A percentile compares a stretch with the other conserved stretches of the same genome.
phyloP scores from a whole-genome alignment of 805 yeast species.

The Kodamaea fukazawae region DNA sequence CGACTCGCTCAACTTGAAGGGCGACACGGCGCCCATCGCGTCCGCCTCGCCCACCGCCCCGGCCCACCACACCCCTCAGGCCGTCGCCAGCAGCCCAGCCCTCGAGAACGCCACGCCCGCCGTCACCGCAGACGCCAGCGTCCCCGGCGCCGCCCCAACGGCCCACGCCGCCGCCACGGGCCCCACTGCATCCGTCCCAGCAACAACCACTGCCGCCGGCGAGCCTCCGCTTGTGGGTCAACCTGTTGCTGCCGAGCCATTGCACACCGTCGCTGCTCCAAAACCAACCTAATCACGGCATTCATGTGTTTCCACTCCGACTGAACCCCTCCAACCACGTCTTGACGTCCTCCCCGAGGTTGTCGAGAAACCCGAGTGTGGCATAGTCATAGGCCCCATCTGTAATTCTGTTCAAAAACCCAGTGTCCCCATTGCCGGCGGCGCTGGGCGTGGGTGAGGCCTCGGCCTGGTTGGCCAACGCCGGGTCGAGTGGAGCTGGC shows the following conservation, averaged over 20 bases:
- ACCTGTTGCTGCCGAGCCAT: neutral
- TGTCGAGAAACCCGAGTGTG: conserved; percentile 38
- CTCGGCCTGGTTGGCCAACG: neutral
- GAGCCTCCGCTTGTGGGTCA: neutral
- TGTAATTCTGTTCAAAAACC: conserved; percentile 15
- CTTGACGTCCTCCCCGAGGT: conserved; percentile 41
- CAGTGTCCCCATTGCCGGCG: neutral
- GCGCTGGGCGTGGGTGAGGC: neutral
- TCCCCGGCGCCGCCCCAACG: too few species aligned
- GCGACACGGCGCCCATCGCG: conserved; percentile 4
- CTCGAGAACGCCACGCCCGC: too few species aligned
- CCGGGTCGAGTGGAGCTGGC: neutral
- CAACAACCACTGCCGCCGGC: neutral
- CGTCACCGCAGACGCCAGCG: too few species aligned
- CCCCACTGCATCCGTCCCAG: neutral
- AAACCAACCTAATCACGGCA: neutral
- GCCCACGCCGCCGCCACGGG: neutral
- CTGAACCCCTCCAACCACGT: conserved; percentile 27
- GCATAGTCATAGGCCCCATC: conserved; percentile 30
- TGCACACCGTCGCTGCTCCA: neutral
- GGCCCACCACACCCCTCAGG: conserved; percentile 3
- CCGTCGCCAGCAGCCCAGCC: conserved; percentile 2
- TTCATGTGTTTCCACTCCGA: conserved; percentile 2
- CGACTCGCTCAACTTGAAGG: conserved; percentile 7
- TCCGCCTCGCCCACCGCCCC: conserved; percentile 7